Conservation (phyloP, 179 eudicot genomes). For the Vitellaria paradoxa region DNA sequence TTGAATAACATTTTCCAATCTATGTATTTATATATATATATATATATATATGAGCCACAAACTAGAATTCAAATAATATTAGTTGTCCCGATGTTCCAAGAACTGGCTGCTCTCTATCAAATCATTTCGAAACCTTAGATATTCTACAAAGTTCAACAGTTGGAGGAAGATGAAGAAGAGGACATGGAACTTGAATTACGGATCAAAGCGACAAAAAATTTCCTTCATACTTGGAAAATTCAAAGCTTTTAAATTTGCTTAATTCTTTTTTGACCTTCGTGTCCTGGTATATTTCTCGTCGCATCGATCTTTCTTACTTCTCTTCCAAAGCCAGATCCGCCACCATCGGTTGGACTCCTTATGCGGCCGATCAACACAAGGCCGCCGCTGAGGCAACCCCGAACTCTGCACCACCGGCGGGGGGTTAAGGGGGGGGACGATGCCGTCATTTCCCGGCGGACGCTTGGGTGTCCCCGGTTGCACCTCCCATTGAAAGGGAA, state of each 20-base stretch:
- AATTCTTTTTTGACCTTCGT: too few species aligned
- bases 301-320: neutral
- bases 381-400: conserved; percentile 17
- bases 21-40: too few species aligned
- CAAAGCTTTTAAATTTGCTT: neutral
- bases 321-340: conserved; percentile 18
- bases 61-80: neutral
- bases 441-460: conserved; percentile 17
- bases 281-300: too few species aligned
- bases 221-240: neutral
- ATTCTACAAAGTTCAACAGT: neutral
- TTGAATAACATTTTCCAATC: too few species aligned
- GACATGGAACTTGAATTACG: conserved; percentile 11
- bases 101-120: conserved; percentile 13
- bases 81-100: conserved; percentile 20
- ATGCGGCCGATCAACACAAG: conserved; percentile 1
- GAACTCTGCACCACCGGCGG: conserved; percentile 27
- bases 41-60: too few species aligned
- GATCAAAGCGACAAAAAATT: too few species aligned
- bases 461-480: conserved; percentile 35
- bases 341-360: neutral
- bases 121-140: neutral
- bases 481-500: conserved; percentile 39
- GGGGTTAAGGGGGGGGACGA: conserved; percentile 25
- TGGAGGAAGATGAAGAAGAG: conserved; percentile 7